A percentile compares a stretch with the other conserved stretches of the same genome.
phyloP scores from a whole-genome alignment of 768 basidiomycete species.

The Suillus tomentosus region DNA sequence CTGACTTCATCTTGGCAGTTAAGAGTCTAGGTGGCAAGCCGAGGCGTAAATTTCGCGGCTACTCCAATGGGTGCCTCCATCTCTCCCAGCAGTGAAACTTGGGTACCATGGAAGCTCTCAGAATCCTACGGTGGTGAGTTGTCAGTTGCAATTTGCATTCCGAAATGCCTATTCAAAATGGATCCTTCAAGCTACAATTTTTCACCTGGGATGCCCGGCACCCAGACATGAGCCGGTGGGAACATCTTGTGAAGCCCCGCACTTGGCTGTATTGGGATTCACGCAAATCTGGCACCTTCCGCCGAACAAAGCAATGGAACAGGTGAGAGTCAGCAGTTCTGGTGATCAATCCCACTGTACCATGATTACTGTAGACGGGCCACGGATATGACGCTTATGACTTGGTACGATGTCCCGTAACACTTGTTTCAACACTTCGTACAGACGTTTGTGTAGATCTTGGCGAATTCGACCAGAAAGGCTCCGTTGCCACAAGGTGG shows the following conservation, averaged over 20 bases:
- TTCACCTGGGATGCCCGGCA: slow-evolving; percentile 78
- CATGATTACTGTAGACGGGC: slow-evolving; percentile 48
- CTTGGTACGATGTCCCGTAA: slow-evolving; percentile 47
- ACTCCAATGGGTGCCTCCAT: slow-evolving; percentile 32
- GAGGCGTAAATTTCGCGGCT: no score
- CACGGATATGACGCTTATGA: slow-evolving; percentile 89
- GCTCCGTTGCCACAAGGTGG: slow-evolving; percentile 75
- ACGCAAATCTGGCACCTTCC: slow-evolving; percentile 87
- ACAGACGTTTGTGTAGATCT: slow-evolving; percentile 50
- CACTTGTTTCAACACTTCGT: not conserved
- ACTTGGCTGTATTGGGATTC: slow-evolving; percentile 65
- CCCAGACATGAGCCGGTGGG: slow-evolving; percentile 75
- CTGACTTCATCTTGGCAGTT: no score
- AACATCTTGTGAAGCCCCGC: slow-evolving; percentile 65
- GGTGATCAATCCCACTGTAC: slow-evolving; percentile 17
- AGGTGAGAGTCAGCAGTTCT: slow-evolving; percentile 36
- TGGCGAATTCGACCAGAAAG: slow-evolving; percentile 83
- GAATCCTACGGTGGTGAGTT: slow-evolving; percentile 70
- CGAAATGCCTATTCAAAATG: slow-evolving; percentile 2
- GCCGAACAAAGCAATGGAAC: slow-evolving; percentile 73
- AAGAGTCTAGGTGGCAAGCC: no score
- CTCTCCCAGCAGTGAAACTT: slow-evolving; percentile 62
- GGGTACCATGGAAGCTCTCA: slow-evolving; percentile 47
- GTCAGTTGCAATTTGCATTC: not conserved
- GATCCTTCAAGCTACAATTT: slow-evolving; percentile 62